These are phyloP conservation scores for Coniochaeta prunicola DNA, from an alignment of 2,329 filamentous ascomycete species.

Conservation along the genomic window DNA sequence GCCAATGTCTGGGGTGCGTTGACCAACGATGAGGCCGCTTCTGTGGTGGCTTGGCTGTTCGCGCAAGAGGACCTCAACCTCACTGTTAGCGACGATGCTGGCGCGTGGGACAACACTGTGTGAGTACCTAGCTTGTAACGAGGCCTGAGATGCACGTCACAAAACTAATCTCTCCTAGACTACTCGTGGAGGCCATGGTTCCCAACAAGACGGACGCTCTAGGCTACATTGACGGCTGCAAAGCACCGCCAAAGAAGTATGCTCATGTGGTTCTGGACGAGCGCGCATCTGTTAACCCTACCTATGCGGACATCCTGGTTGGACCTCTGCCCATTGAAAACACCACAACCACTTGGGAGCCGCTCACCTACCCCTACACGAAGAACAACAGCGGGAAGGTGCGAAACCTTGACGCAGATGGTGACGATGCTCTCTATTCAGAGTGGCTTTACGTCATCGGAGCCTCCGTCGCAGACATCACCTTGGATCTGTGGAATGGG, in stretches of 20 bases:
- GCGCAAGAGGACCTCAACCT: conserved; percentile 30
- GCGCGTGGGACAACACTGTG: conserved; percentile 28
- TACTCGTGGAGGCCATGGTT: conserved; percentile 28
- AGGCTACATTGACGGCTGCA: conserved; percentile 32
- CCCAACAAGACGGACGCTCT: conserved; percentile 44
- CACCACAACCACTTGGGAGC: conserved; percentile 26
- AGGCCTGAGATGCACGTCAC: conserved; percentile 8
- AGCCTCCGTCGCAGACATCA: conserved; percentile 32
- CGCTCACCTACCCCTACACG: conserved; percentile 34
- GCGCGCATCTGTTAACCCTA: conserved; percentile 27
- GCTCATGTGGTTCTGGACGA: conserved; percentile 36
- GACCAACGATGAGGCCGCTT: conserved; percentile 27
- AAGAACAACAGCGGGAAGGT: conserved; percentile 29
- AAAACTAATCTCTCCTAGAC: neutral
- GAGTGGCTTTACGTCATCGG: conserved; percentile 27
- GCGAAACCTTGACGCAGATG: conserved; percentile 30
- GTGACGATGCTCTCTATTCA: conserved; percentile 16
- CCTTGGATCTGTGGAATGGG: conserved; percentile 34
- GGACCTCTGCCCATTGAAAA: conserved; percentile 39
- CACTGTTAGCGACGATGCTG: conserved; percentile 23
- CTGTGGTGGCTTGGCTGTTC: conserved; percentile 31
- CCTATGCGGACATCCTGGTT: conserved; percentile 36
- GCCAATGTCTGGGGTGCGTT: conserved; percentile 32
- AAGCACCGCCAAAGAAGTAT: conserved; percentile 28
- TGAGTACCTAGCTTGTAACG: conserved; percentile 10